These are phyloP conservation scores for Logfia minima DNA, from an alignment of 129 eudicot genomes.

Conservation along the genomic window DNA sequence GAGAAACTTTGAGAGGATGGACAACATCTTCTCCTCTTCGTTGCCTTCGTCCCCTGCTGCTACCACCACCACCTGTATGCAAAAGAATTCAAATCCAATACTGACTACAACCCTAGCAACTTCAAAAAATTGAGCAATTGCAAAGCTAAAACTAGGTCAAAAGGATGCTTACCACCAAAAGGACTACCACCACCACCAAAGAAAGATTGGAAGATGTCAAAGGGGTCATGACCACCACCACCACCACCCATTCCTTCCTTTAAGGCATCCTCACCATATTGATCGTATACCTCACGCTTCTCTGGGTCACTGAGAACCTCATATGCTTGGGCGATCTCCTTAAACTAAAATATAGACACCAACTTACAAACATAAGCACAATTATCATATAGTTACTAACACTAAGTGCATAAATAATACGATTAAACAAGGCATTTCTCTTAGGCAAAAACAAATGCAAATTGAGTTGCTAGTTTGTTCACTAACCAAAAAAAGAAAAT, in stretches of 20 bases:
- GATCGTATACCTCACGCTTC: slow-evolving; percentile 82
- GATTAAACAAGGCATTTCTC: neutral
- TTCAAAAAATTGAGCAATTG: neutral
- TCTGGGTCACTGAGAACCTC: slow-evolving; percentile 82
- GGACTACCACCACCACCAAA: slow-evolving; percentile 67
- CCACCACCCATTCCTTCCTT: slow-evolving; percentile 91
- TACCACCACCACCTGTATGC: slow-evolving; percentile 43
- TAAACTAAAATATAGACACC: slow-evolving; percentile 47
- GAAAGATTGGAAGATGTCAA: slow-evolving; percentile 75
- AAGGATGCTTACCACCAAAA: slow-evolving; percentile 50
- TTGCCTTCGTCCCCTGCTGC: slow-evolving; percentile 76
- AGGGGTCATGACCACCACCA: slow-evolving; percentile 74
- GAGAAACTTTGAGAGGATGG: slow-evolving; percentile 75
- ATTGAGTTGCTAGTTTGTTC: too few species aligned
- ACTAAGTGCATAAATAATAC: neutral
- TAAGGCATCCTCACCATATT: slow-evolving; percentile 85
- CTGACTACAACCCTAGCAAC: neutral
- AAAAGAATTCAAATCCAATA: neutral
- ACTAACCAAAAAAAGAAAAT: too few species aligned
- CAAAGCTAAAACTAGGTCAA: neutral
- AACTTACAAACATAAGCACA: neutral
- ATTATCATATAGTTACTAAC: neutral
- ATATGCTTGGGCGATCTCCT: slow-evolving; percentile 81
- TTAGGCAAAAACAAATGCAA: neutral
- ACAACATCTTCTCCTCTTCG: slow-evolving; percentile 74